Percentiles rank a stretch among this genome's conserved stretches.
Conservation (phyloP, 345 rosid species). For the Abelmoschus esculentus region DNA sequence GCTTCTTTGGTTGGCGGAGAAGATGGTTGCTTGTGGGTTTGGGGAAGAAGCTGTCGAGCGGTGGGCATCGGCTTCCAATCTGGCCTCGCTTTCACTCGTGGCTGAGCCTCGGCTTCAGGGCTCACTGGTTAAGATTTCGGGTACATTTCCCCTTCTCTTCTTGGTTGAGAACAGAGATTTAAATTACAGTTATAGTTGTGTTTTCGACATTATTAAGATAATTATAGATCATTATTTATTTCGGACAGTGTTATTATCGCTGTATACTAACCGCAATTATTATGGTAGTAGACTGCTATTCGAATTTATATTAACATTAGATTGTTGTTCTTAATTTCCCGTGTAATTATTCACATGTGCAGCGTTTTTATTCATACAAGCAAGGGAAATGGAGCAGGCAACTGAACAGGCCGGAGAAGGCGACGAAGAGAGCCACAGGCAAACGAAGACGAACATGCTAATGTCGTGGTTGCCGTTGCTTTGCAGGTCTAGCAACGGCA, state of each 20-base stretch:
- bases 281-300: too few species aligned
- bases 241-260: too few species aligned
- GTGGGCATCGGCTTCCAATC: constrained; percentile 80
- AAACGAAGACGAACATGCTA: constrained; percentile 54
- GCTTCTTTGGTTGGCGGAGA: constrained; percentile 73
- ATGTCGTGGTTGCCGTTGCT: constrained; percentile 72
- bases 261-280: too few species aligned
- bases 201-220: too few species aligned
- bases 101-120: constrained; percentile 72
- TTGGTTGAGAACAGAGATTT: background rate
- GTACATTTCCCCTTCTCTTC: constrained; percentile 20
- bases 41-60: constrained; percentile 62
- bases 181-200: too few species aligned
- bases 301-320: background rate
- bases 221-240: too few species aligned
- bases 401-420: constrained; percentile 28
- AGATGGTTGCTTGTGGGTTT: constrained; percentile 55
- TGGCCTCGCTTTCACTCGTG: constrained; percentile 57
- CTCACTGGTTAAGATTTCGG: constrained; percentile 59
- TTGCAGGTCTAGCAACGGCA: constrained; percentile 63
- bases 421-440: constrained; percentile 25
- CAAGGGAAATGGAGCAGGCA: constrained; percentile 33
- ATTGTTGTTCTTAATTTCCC: background rate
- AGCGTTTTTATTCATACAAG: constrained; percentile 74
- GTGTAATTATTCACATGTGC: background rate